phyloP scores from a whole-genome alignment of 768 basidiomycete species.

The Boletus reticulatus region DNA sequence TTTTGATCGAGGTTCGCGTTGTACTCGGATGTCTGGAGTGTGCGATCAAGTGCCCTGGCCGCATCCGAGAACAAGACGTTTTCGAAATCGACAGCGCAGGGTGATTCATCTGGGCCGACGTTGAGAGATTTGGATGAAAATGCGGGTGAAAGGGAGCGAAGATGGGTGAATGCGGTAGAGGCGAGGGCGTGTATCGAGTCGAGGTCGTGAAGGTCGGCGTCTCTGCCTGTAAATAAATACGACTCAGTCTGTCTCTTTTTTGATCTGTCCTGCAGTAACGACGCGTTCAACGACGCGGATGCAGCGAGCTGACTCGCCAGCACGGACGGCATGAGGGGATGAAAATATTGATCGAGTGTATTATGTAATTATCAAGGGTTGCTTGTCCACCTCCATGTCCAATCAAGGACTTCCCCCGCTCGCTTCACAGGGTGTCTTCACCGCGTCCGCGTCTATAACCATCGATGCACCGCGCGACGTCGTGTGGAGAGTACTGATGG shows the following conservation, averaged over 20 bases:
- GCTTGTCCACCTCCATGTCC: too few relatives aligned
- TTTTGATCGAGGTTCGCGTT: constrained; percentile 59
- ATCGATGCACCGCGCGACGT: constrained; percentile 62
- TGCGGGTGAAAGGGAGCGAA: constrained; percentile 57
- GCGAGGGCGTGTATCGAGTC: constrained; percentile 83
- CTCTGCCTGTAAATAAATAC: constrained; percentile 83
- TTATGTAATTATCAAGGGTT: neutral
- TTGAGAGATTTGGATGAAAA: constrained; percentile 33
- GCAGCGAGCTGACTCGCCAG: constrained; percentile 82
- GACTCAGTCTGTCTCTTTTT: constrained; percentile 65
- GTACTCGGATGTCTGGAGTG: constrained; percentile 62
- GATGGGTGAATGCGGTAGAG: constrained; percentile 72
- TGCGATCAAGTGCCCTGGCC: constrained; percentile 74
- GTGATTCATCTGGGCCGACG: constrained; percentile 15
- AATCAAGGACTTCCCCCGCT: constrained; percentile 38
- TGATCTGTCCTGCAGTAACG: constrained; percentile 63
- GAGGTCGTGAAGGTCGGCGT: constrained; percentile 84
- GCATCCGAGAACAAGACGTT: constrained; percentile 76
- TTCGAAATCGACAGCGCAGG: constrained; percentile 48
- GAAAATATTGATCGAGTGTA: neutral
- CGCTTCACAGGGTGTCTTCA: constrained; percentile 44
- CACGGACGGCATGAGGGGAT: constrained; percentile 49
- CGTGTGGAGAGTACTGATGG: constrained; percentile 60
- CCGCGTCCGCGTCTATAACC: constrained; percentile 41
- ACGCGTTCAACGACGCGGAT: constrained; percentile 74